A percentile compares a stretch with the other conserved stretches of the same genome.
phyloP scores from a whole-genome alignment of 2,329 filamentous ascomycete genomes.

The Neopestalotiopsis clavispora region DNA sequence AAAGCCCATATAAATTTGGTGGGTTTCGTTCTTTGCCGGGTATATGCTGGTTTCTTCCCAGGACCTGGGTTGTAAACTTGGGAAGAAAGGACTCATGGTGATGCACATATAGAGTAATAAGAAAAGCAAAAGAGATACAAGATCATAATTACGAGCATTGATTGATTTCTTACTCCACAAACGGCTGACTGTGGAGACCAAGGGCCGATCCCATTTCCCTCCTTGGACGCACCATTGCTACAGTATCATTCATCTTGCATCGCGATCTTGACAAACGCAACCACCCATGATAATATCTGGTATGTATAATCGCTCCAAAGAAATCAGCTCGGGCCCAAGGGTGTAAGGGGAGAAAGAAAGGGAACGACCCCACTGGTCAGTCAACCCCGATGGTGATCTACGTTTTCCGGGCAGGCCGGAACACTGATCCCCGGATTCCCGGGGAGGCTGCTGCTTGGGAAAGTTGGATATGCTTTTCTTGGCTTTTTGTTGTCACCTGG shows the following conservation, averaged over 20 bases:
- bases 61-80: too few relatives aligned
- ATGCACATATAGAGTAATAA: not conserved
- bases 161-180: not conserved
- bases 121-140: not conserved
- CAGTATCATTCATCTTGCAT: not conserved
- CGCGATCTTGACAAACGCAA: not conserved
- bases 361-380: too few relatives aligned
- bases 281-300: not conserved
- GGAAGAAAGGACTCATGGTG: not conserved
- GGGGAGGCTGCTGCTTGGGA: not conserved
- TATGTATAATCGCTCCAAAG: not conserved
- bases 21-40: not conserved
- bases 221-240: not conserved
- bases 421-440: too few relatives aligned
- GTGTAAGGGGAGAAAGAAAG: too few relatives aligned
- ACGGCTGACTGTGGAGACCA: not conserved
- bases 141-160: too few relatives aligned
- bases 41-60: not conserved
- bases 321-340: not conserved
- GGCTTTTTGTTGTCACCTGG: not conserved
- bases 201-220: not conserved
- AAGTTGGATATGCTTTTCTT: not conserved
- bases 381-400: too few relatives aligned
- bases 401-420: too few relatives aligned
- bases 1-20: not conserved